Base-by-base conservation (phyloP, 2,329 filamentous ascomycete species). In the Chaetomium strumarium region DNA sequence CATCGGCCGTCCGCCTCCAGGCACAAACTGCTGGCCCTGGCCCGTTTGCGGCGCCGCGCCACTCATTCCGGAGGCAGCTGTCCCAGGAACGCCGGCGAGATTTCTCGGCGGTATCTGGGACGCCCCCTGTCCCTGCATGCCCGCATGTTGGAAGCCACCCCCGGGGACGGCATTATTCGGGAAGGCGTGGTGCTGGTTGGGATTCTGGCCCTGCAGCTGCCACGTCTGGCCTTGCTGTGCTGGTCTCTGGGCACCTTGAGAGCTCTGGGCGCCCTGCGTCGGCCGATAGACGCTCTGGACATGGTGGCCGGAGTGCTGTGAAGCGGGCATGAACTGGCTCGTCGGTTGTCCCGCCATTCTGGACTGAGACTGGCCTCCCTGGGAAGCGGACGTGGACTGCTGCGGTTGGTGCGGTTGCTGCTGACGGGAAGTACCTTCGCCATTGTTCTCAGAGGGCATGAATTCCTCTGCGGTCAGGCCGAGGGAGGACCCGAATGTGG, bases 401-500 rank as follows among this genome's bases (percentile, higher is more conserved):
- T 50, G 47, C 16, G 42, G 30, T 12, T 34, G 46, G 17, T 41
- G 29, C 14, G 47, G 29, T 34, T 49, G 51, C 38, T 53, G 49
- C 36, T 53, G 49, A 10, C 44, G 46, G 13, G 57, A 2, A 19
- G 40, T n/a, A 13, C 19, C 40, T n/a, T 51, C 45, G 13, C 34
- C 13, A 8, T 39, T 49, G 56, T 48, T 52, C 44, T 46, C 45
- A 43, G 19, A 41, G 36, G 53, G n/a, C 20, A 48, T 55, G 40
- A 55, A 54, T 20, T 55, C 53, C 17, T 58, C 51, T 29, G 60
- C 54, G 36, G 53, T 58, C 20, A 56, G 55, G 68, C 70, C 34
- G 65, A 77, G 58, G 16, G 62, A 63, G 31, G 74, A 60, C 39
- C 75, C 76, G 64, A 84, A 79, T 3, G 77, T 79, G 14, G 81